Conservation (phyloP, 257 asterid genomes). For the Nicotiana attenuata region DNA sequence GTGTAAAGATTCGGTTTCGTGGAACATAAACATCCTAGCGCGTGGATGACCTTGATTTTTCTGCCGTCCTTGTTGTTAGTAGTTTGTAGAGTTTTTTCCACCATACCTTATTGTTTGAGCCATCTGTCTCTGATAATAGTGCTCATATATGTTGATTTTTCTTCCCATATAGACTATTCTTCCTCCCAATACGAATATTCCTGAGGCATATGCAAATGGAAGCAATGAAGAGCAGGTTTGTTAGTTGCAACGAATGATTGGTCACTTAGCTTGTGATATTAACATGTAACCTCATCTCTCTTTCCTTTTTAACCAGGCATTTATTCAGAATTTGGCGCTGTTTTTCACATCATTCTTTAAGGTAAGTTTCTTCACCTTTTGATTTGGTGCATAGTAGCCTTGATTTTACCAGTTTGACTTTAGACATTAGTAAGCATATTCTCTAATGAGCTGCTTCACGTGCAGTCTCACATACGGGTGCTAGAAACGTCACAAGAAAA, state of each 20-base stretch:
- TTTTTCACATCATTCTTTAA: conserved; percentile 91
- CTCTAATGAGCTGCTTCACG: conserved; percentile 14
- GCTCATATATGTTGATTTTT: conserved; percentile 17
- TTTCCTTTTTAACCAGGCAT: conserved; percentile 51
- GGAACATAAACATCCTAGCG: neutral
- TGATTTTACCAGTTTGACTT: neutral
- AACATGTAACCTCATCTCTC: neutral
- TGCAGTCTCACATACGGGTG: conserved; percentile 82
- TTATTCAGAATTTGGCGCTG: conserved; percentile 90
- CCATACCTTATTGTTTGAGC: neutral
- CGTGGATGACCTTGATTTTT: neutral
- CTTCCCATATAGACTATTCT: conserved; percentile 48
- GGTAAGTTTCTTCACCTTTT: conserved; percentile 37
- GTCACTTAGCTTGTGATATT: neutral
- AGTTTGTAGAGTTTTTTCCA: neutral
- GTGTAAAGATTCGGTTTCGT: neutral
- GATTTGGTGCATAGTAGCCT: neutral
- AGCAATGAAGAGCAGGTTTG: conserved; percentile 85
- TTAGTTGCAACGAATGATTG: neutral
- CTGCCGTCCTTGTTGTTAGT: neutral
- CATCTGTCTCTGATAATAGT: neutral
- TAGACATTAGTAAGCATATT: neutral
- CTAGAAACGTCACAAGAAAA: conserved; percentile 79
- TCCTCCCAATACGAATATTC: conserved; percentile 57
- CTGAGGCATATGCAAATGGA: conserved; percentile 82